Evolutionary conservation across 345 rosid species (phyloP), one percentile per base, ranked within the genome.

Genomic region (Nasturtium officinale): DNA sequence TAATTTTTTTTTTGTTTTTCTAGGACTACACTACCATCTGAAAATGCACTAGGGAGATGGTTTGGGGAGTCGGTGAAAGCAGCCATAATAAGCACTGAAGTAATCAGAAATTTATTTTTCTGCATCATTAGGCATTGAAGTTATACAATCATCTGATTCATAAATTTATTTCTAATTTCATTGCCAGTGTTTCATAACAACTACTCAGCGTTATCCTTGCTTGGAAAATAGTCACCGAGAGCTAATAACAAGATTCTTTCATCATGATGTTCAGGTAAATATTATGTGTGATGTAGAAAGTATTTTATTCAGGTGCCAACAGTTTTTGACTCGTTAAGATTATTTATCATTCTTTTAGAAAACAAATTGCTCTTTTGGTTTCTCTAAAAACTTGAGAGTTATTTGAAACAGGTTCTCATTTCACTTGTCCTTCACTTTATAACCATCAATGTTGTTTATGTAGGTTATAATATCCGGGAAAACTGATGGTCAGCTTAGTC

Each of bases 51-150:
- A 59, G 86, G 83, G 18, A 80, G 96, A 35, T 91, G 97, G 97
- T 84, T 87, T 83, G 97, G 97, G 69, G 97, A 89, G 78, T 55
- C 93, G 50, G 87, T 91, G 65, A 85, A 84, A 72, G 87, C 87
- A 51, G 90, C 89, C 82, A 80, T 91, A 67, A 25, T 86, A 75
- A 79, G 77, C 74, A 91, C 89, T 57, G 83, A 85, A 60, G 96
- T 87, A 73, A 77, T 50, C 9, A 18, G 38, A 23, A 28, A 54
- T 54, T 26, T 43, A 5, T 42, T 25, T 37, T 20, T 40, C 50
- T 4, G 50, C 18, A 7, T 61, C 48, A 40, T 43, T 13, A 15
- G 35, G 50, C 23, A 42, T 7, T 42, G 13, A 42, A 26, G 12
- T 42, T 4, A 9, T 61, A 23, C 35, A 26, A 42, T 25, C 23